Evolutionary conservation across 2,329 filamentous ascomycete genomes (phyloP), one percentile per base, ranked within the genome.

Genomic region (Dendryphion nanum): DNA sequence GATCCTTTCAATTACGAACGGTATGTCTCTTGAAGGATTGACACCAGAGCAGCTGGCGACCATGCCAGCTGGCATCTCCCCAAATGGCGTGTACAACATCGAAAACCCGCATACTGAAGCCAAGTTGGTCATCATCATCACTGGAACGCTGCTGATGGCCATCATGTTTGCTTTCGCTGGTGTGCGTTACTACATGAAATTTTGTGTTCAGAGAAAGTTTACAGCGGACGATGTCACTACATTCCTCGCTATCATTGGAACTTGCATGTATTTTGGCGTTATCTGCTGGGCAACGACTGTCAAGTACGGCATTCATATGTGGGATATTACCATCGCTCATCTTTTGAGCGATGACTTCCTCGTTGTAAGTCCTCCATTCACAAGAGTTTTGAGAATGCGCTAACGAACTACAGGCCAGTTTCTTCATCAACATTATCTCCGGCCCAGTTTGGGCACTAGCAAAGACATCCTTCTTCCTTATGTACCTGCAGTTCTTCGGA

Each of bases 401-500:
- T 24, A 13, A 20, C 32, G 35, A 18, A 36, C 18, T 7, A 12
- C n/a, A 44, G 41, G 14, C 29, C 17, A 14, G 28, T 18, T 43
- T 43, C 26, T n/a, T 40, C 14, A 18, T 18, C 5, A 39, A 39
- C 20, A 24, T 21, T 16, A 24, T 37, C 18, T 14, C 31, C 18
- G 13, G 32, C 18, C 12, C 36, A 6, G 20, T 43, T 19, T 43
- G 37, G 40, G 23, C 40, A 4, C 16, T 17, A 4, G 30, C 30
- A 13, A 43, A 43, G 21, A 30, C 40, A 4, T 30, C 31, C 7
- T 43, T 43, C 20, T 40, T 43, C 28, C 17, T 43, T 10, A 43
- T 43, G 40, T 43, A 43, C 19, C 36, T 43, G 14, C 37, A 43
- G 23, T 14, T 43, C 12, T 43, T 43, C 20, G 6, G 20, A 4